Evolutionary conservation across 768 basidiomycete genomes (phyloP), one percentile per base, ranked within the genome.

Genomic region (Leccinum subgranulosum): DNA sequence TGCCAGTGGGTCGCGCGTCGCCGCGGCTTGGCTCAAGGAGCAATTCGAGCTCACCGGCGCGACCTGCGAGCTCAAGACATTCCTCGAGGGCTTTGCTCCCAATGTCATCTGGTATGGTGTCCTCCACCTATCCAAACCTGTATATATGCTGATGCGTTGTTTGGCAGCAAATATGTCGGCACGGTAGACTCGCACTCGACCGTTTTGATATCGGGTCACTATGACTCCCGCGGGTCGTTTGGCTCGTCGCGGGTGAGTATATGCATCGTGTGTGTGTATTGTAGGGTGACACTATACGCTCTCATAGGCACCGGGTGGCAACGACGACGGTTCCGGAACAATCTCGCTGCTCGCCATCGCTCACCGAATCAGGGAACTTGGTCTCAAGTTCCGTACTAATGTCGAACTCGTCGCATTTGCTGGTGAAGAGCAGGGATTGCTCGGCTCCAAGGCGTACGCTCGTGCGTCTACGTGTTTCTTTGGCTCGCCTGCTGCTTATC

Each of bases 221-320:
- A 95, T 67, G 93, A 97, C 68, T 92, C 89, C 47, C 87, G 94
- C 36, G 94, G 94, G 17, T 89, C 89, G 0, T 96, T 93, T 68
- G 94, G 94, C 83, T 34, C 88, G 79, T 25, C 82, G 76, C 50
- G 84, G 66, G 72, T 73, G 54, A 54, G 64, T 60, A 39, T 14
- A 36, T 27, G 47, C 15, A 27, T 27, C 8, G 8, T 9, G 14
- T n/a, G 1, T 41, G 2, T 39, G 4, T 33, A 19, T 50, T 29
- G 7, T 12, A 1, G 0, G 15, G 0, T 61, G 41, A 64, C 51
- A 11, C 4, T 9, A 1, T 7, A 1, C n/a, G 1, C 9, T n/a
- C 3, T 54, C 19, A 7, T 43, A 72, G 71, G 71, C 72, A 25
- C 71, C 81, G 0, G 85, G 85, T 15, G 85, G 77, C 4, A 83